Evolutionary conservation across 192 early-diverging fungal species (phyloP).

Genomic region (Backusella australiensis): DNA sequence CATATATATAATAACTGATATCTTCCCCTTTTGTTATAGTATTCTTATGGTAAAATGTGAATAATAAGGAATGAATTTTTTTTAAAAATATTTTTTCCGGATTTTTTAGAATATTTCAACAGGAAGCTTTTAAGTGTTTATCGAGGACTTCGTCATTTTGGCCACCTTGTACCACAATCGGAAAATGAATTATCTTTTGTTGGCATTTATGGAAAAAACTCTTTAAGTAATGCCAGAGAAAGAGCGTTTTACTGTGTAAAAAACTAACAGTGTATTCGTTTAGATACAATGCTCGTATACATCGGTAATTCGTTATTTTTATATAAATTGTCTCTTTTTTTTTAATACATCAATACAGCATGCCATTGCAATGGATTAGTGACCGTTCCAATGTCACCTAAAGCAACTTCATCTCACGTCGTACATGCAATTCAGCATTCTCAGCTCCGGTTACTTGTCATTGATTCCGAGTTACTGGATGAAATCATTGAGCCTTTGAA

Average conservation of each 20-base stretch:
- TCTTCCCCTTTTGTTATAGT: constrained; percentile 2
- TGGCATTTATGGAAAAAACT: constrained; percentile 30
- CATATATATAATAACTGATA: neutral
- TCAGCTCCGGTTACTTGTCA: neutral
- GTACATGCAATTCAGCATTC: constrained; percentile 12
- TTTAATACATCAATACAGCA: neutral
- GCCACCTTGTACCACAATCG: constrained; percentile 23
- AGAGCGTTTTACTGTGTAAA: neutral
- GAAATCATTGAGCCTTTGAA: constrained; percentile 3
- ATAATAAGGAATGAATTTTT: neutral
- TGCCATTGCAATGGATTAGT: constrained; percentile 23
- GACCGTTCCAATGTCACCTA: constrained; percentile 22
- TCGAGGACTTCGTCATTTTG: constrained; percentile 11
- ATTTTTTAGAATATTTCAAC: neutral
- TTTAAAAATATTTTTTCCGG: neutral
- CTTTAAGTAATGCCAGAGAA: constrained; percentile 33
- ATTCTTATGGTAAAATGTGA: constrained; percentile 37
- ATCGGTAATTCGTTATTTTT: neutral
- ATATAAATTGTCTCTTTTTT: no score
- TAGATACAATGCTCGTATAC: constrained; percentile 7
- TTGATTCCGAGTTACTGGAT: neutral
- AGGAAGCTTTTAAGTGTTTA: constrained; percentile 4
- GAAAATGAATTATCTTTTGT: constrained; percentile 32
- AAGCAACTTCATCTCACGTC: constrained; percentile 15
- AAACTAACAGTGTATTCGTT: neutral